phyloP scores from a whole-genome alignment of 129 eudicot genomes.

The Apium graveolens region DNA sequence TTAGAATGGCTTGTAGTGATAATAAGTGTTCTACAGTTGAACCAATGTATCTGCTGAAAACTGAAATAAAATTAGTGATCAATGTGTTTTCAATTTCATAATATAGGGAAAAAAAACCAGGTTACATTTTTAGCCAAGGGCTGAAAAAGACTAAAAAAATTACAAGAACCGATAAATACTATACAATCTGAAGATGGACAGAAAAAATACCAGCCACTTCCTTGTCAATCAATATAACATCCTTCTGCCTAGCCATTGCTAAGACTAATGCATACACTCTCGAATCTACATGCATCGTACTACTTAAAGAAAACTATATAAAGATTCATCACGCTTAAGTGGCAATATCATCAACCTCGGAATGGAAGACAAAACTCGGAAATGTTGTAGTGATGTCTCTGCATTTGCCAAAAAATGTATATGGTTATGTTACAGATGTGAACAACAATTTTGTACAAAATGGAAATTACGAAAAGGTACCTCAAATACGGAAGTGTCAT shows the following conservation, averaged over 20 bases:
- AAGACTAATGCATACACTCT: not conserved
- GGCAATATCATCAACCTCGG: constrained; percentile 88
- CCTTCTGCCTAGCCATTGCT: not conserved
- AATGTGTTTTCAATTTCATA: not conserved
- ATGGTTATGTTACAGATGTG: not conserved
- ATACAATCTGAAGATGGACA: not conserved
- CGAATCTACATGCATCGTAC: not conserved
- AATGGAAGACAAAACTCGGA: constrained; percentile 92
- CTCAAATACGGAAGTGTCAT: constrained; percentile 97
- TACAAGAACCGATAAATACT: not conserved
- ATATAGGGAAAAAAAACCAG: not conserved
- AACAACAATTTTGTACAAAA: not conserved
- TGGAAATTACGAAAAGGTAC: constrained; percentile 17
- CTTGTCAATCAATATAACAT: not conserved
- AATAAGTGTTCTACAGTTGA: too few relatives aligned
- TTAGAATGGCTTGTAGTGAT: too few relatives aligned
- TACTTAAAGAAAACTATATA: not conserved
- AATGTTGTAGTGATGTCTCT: constrained; percentile 98
- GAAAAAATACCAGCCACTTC: not conserved
- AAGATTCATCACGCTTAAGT: constrained; percentile 25
- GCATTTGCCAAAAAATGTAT: constrained; percentile 13
- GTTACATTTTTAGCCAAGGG: too few relatives aligned
- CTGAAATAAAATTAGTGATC: not conserved
- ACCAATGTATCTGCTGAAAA: too few relatives aligned
- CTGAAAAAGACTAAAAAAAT: not conserved